Evolutionary conservation across 2,329 filamentous ascomycete genomes (phyloP), one percentile per base, ranked within the genome.

Genomic region (Exophiala lecanii-corni): DNA sequence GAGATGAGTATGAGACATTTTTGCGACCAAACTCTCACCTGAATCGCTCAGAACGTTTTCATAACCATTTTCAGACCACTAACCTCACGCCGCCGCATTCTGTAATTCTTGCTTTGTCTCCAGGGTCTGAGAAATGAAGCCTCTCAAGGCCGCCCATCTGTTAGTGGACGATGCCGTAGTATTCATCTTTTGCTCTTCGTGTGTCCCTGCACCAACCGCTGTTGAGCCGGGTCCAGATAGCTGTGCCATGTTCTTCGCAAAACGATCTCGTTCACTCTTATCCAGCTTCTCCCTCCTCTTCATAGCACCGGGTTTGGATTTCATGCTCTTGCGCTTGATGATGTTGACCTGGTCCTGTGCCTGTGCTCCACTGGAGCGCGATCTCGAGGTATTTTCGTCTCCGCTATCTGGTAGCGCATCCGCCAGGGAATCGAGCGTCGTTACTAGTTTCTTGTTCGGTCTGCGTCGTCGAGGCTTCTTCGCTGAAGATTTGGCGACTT

Each of bases 101-200:
- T 38, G 42, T 28, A 51, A 39, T 10, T 47, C 50, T 2, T 50
- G 47, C 21, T 47, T 91, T 64, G 87, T 84, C 67, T 95, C 87
- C 81, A 95, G 87, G 1, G 87, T 96, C 31, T 82, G 76, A 2
- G 86, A 83, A 39, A 96, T 94, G 60, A 91, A 94, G 7, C 74
- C 81, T 56, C 89, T 79, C 63, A 97, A 62, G 12, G 88, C 87
- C 20, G 84, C 84, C 84, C 88, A 96, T 42, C 85, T 72, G 57
- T 73, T 79, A 7, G 76, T 68, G 12, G 74, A 79, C 1, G 66
- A 54, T 19, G 54, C 34, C 9, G 67, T 41, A 18, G 35, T 20
- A 13, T 53, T 46, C 12, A 34, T 28, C 36, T 39, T 23, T 35
- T 45, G 34, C n/a, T 41, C 37, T 9, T 23, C 38, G 18, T 49